phyloP scores from a whole-genome alignment of 2,329 filamentous ascomycete species.

The Talaromyces sp. region DNA sequence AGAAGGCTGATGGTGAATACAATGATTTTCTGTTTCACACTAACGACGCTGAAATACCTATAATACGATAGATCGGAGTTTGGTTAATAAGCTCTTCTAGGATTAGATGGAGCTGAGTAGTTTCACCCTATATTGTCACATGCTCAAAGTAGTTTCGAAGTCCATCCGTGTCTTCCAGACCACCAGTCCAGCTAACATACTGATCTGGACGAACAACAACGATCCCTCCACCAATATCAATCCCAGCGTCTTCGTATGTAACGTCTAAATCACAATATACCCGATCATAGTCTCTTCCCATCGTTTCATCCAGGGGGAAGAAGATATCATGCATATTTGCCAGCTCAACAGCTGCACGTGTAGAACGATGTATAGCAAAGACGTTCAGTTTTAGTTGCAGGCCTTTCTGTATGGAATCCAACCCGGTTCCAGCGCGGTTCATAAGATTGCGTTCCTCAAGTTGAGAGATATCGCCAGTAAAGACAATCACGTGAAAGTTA shows the following conservation, averaged over 20 bases:
- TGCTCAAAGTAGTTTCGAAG: neutral
- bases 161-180: neutral
- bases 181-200: slow-evolving; percentile 6
- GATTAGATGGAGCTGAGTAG: neutral
- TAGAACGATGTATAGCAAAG: neutral
- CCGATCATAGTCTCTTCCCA: slow-evolving; percentile 2
- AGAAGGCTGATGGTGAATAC: neutral
- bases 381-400: neutral
- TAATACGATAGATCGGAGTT: neutral
- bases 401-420: neutral
- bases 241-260: slow-evolving; percentile 4
- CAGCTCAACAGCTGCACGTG: neutral
- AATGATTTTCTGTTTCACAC: neutral
- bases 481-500: slow-evolving; percentile 4
- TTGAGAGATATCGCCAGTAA: slow-evolving; percentile 1
- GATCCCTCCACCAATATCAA: neutral
- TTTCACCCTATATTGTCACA: neutral
- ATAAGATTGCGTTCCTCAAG: neutral
- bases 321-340: neutral
- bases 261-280: slow-evolving; percentile 1
- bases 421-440: neutral
- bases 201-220: slow-evolving; percentile 4
- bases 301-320: neutral
- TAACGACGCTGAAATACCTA: neutral
- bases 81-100: neutral